Conservation (phyloP, 345 rosid genomes). For the Chamaenerion angustifolium region DNA sequence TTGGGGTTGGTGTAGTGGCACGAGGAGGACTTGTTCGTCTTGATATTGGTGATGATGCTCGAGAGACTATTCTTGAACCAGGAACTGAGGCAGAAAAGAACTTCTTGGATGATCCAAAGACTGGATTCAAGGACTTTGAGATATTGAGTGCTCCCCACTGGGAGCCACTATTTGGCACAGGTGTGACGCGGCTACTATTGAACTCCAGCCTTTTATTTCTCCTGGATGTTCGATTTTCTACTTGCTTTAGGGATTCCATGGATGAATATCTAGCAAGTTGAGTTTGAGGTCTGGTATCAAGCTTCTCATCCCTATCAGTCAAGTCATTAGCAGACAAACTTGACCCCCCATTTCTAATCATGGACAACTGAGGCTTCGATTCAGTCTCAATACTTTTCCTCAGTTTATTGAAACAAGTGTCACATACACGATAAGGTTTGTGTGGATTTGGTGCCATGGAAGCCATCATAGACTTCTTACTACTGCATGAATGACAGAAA, state of each 20-base stretch:
- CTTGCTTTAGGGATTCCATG: conserved; percentile 55
- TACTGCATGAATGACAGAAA: conserved; percentile 62
- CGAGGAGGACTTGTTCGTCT: conserved; percentile 85
- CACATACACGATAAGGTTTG: conserved; percentile 67
- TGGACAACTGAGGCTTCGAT: conserved; percentile 31
- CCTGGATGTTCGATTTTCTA: conserved; percentile 38
- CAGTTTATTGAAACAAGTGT: conserved; percentile 43
- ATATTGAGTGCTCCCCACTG: no score
- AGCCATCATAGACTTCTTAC: conserved; percentile 55
- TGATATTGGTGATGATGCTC: conserved; percentile 88
- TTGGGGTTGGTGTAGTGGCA: conserved; percentile 85
- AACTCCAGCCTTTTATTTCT: conserved; percentile 74
- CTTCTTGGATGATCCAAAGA: no score
- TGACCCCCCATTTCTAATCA: conserved; percentile 45
- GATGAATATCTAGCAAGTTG: conserved; percentile 28
- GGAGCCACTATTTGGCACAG: conserved; percentile 6
- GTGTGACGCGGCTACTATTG: conserved; percentile 80
- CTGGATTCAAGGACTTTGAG: no score
- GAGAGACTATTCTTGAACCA: conserved; percentile 82
- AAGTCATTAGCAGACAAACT: conserved; percentile 29
- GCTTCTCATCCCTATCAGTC: conserved; percentile 61
- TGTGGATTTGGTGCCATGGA: conserved; percentile 72
- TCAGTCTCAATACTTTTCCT: conserved; percentile 40
- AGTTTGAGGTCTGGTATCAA: conserved; percentile 50
- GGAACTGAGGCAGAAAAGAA: conserved; percentile 56